Percentiles rank a stretch among this genome's conserved stretches.
Evolutionary conservation across 148 eudicot species (phyloP).

Genomic region (Diospyros kaki): DNA sequence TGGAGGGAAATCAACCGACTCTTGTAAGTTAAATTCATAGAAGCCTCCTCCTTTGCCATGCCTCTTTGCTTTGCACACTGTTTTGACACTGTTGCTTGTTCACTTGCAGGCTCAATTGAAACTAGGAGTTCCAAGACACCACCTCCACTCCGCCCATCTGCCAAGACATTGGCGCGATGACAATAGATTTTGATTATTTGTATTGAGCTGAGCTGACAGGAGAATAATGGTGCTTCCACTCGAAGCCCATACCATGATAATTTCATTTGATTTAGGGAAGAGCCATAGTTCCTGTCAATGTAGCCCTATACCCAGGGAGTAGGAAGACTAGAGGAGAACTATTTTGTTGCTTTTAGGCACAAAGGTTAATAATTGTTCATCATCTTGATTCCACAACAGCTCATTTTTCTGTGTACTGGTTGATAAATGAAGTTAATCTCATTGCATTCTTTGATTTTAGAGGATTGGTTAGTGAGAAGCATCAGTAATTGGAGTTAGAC

Average conservation of each 20-base stretch:
- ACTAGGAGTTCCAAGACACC: slow-evolving; percentile 59
- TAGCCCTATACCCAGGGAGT: too few species aligned
- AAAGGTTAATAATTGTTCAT: too few species aligned
- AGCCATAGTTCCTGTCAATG: neutral
- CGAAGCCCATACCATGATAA: neutral
- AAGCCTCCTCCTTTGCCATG: neutral
- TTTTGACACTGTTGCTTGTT: neutral
- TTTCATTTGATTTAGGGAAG: neutral
- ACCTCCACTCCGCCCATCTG: slow-evolving; percentile 53
- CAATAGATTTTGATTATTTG: slow-evolving; percentile 15
- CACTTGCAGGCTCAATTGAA: slow-evolving; percentile 31
- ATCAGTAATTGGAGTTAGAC: too few species aligned
- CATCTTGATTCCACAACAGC: too few species aligned
- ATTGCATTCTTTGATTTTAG: too few species aligned
- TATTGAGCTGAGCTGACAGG: neutral
- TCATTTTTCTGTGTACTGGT: too few species aligned
- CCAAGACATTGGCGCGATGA: slow-evolving; percentile 41
- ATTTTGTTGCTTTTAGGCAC: too few species aligned
- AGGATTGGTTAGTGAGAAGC: too few species aligned
- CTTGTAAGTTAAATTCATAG: slow-evolving; percentile 40
- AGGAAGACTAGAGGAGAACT: too few species aligned
- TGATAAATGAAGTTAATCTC: too few species aligned
- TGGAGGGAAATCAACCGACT: slow-evolving; percentile 50
- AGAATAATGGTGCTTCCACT: slow-evolving; percentile 24
- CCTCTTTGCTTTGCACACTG: neutral